phyloP scores from a whole-genome alignment of 441 rosid species.

The Pelargonium citronellum region DNA sequence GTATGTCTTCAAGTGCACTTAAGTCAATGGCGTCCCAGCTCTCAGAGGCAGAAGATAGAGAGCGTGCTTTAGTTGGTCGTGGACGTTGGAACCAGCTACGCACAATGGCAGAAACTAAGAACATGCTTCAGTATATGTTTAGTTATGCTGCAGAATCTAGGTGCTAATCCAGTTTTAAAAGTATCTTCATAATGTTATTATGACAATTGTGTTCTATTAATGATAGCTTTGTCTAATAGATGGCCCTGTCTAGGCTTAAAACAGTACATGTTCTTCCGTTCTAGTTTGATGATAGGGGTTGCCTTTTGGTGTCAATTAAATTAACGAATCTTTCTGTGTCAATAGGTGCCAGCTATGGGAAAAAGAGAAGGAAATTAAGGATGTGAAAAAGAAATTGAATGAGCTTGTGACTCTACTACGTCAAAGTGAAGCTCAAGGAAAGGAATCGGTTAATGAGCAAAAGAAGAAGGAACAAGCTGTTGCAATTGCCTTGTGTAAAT shows the following conservation, averaged over 20 bases:
- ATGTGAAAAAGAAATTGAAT: conserved; percentile 48
- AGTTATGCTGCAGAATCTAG: conserved; percentile 52
- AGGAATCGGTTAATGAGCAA: conserved; percentile 50
- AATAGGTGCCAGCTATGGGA: conserved; percentile 54
- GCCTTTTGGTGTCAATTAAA: not conserved
- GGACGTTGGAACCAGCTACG: conserved; percentile 56
- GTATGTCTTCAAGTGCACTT: conserved; percentile 54
- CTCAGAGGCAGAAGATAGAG: conserved; percentile 65
- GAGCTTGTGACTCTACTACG: conserved; percentile 46
- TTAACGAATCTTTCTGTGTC: conserved; percentile 3
- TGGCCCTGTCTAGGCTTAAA: not conserved
- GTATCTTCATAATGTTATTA: conserved; percentile 13
- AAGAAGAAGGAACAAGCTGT: conserved; percentile 51
- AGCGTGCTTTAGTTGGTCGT: conserved; percentile 42
- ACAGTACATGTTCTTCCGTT: not conserved
- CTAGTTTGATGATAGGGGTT: not conserved
- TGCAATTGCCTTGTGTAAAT: conserved; percentile 45
- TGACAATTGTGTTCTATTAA: not conserved
- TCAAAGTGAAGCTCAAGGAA: conserved; percentile 48
- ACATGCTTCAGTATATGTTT: conserved; percentile 55
- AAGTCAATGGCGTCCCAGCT: conserved; percentile 63
- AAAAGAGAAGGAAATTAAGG: conserved; percentile 49
- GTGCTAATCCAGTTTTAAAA: conserved; percentile 28
- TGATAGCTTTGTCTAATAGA: not conserved
- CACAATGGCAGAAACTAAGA: conserved; percentile 57